Percentiles rank a stretch among this genome's conserved stretches.
These are phyloP conservation scores for Pinus taeda DNA, from an alignment of 75 land plant genomes.

Conservation along the genomic window DNA sequence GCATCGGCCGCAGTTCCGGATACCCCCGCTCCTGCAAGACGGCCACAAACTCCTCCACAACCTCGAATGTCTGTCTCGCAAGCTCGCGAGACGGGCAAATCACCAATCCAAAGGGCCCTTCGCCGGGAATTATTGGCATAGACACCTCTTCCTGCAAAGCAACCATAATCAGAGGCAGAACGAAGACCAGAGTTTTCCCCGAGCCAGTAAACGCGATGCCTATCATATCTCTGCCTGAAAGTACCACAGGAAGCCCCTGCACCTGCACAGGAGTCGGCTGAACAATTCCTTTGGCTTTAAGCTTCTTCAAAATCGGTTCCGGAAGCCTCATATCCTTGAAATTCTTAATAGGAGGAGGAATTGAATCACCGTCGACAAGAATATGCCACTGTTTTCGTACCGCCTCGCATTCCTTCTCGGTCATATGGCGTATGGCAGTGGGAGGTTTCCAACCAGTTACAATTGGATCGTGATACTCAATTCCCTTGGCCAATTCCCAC, in stretches of 20 bases:
- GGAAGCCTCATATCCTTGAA: slow-evolving; percentile 10
- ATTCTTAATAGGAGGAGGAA: slow-evolving; percentile 70
- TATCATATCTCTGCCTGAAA: slow-evolving; percentile 35
- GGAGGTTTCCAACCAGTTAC: slow-evolving; percentile 91
- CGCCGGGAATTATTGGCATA: slow-evolving; percentile 79
- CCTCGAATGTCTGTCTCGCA: slow-evolving; percentile 93
- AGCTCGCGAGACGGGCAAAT: slow-evolving; percentile 93
- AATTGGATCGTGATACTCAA: slow-evolving; percentile 77
- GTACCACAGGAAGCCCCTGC: slow-evolving; percentile 5
- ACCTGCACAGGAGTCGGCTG: slow-evolving; percentile 2
- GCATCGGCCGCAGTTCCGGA: slow-evolving; percentile 74
- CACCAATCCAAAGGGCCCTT: slow-evolving; percentile 87
- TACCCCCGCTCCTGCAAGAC: slow-evolving; percentile 51
- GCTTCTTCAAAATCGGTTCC: slow-evolving; percentile 6
- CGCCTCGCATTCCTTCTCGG: slow-evolving; percentile 41
- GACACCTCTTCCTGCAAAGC: slow-evolving; percentile 40
- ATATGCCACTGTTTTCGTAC: slow-evolving; percentile 72
- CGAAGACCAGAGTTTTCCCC: slow-evolving; percentile 34
- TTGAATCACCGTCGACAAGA: slow-evolving; percentile 75
- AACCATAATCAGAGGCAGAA: slow-evolving; percentile 25
- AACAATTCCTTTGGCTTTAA: slow-evolving; percentile 4
- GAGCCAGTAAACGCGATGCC: slow-evolving; percentile 45
- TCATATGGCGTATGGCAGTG: slow-evolving; percentile 40
- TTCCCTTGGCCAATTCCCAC: slow-evolving; percentile 84
- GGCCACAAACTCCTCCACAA: slow-evolving; percentile 71